These are phyloP conservation scores for Monosporascus sp. DNA, from an alignment of 2,329 filamentous ascomycete genomes.

Conservation along the genomic window DNA sequence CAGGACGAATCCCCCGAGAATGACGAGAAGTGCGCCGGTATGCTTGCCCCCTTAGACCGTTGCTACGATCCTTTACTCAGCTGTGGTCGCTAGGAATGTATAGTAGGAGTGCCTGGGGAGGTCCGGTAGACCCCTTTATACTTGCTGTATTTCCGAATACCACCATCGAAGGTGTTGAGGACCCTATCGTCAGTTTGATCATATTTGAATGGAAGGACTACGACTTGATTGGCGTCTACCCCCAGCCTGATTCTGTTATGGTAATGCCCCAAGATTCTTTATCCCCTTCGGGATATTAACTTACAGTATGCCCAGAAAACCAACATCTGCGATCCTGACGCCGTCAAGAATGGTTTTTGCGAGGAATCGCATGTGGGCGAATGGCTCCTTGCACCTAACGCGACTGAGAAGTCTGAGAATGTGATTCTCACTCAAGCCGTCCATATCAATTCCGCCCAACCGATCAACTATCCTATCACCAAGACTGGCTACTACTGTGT, in stretches of 20 bases:
- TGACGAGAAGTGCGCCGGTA: conserved; percentile 71
- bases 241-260: conserved; percentile 40
- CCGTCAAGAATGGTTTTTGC: conserved; percentile 65
- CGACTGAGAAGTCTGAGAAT: conserved; percentile 63
- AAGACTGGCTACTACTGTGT: conserved; percentile 97
- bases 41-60: conserved; percentile 11
- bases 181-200: conserved; percentile 75
- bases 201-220: conserved; percentile 95
- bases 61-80: conserved; percentile 10
- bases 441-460: conserved; percentile 67
- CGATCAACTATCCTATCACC: conserved; percentile 76
- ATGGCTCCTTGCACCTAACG: conserved; percentile 76
- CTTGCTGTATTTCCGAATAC: conserved; percentile 69
- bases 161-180: conserved; percentile 52
- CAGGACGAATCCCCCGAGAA: conserved; percentile 74
- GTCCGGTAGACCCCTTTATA: conserved; percentile 83
- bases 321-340: conserved; percentile 70
- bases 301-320: conserved; percentile 42
- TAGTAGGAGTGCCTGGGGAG: conserved; percentile 82
- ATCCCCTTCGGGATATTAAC: conserved; percentile 9
- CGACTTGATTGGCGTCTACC: conserved; percentile 65
- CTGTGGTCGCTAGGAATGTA: conserved; percentile 69
- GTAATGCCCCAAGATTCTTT: conserved; percentile 40
- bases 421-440: conserved; percentile 75
- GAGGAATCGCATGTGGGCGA: conserved; percentile 72